A percentile compares a stretch with the other conserved stretches of the same genome.
These are phyloP conservation scores for Xylaria sp. DNA, from an alignment of 2,329 filamentous ascomycete species.

Conservation along the genomic window DNA sequence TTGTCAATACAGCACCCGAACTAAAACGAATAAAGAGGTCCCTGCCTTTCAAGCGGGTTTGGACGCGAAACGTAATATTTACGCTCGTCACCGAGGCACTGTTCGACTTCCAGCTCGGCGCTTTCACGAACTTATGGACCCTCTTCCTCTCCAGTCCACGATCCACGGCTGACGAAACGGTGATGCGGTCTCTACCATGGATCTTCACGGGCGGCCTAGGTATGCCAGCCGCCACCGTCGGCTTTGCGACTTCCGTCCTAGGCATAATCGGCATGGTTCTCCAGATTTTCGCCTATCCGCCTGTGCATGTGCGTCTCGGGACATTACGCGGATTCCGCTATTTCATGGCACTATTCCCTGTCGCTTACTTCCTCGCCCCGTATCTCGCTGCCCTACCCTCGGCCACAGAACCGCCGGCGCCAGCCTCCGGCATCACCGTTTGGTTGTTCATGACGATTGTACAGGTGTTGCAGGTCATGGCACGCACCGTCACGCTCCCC, in stretches of 20 bases:
- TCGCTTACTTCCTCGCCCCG: constrained; percentile 71
- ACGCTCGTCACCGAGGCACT: constrained; percentile 68
- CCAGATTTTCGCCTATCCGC: constrained; percentile 72
- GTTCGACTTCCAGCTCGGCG: constrained; percentile 72
- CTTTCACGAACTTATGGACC: constrained; percentile 72
- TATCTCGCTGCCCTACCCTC: constrained; percentile 69
- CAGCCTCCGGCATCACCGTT: constrained; percentile 55
- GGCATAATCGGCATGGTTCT: constrained; percentile 72
- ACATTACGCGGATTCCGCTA: constrained; percentile 69
- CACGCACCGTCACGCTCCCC: constrained; percentile 70
- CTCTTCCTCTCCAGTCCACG: constrained; percentile 72
- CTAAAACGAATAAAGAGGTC: constrained; percentile 33
- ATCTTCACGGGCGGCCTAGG: constrained; percentile 70
- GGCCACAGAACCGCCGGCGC: constrained; percentile 46
- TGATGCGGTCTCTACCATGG: constrained; percentile 49
- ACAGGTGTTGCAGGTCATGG: constrained; percentile 71
- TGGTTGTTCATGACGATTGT: constrained; percentile 68
- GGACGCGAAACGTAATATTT: constrained; percentile 55
- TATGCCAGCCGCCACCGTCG: constrained; percentile 69
- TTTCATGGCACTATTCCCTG: constrained; percentile 69
- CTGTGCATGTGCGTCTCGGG: constrained; percentile 67
- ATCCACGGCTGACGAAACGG: constrained; percentile 43
- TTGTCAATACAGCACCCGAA: constrained; percentile 40
- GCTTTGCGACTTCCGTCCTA: constrained; percentile 71
- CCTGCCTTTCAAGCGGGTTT: constrained; percentile 50